Evolutionary conservation across 75 land plant species (phyloP).

Genomic region (Cunninghamia lanceolata): DNA sequence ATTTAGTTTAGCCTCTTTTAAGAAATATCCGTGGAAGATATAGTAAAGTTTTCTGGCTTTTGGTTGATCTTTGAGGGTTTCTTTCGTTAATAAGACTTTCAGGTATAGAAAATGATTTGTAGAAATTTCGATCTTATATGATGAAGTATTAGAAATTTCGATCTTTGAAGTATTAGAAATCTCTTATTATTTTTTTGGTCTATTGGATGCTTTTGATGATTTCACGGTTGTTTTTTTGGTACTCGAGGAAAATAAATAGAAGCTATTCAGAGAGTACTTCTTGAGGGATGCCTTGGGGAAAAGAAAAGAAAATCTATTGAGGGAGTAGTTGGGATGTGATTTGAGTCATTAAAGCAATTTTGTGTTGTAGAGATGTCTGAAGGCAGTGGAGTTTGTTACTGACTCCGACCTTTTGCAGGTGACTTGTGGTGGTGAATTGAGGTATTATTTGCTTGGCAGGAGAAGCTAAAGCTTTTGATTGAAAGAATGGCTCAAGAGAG

Average conservation of each 20-base stretch:
- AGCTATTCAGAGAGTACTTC: not conserved
- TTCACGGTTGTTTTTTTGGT: not conserved
- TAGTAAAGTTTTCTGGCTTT: no score
- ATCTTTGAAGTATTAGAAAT: no score
- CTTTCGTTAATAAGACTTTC: no score
- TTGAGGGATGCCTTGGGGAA: not conserved
- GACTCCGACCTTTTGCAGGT: not conserved
- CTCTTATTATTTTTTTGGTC: no score
- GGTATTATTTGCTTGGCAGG: not conserved
- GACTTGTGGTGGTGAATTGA: not conserved
- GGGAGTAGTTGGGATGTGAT: not conserved
- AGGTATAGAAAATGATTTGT: no score
- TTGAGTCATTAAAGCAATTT: not conserved
- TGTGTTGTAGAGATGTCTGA: not conserved
- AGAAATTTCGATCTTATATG: no score
- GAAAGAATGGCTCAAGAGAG: conserved; percentile 26
- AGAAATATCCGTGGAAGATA: no score
- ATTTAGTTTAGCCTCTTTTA: no score
- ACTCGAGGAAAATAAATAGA: not conserved
- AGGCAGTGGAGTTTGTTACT: not conserved
- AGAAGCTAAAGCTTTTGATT: not conserved
- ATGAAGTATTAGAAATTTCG: no score
- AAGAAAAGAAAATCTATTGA: not conserved
- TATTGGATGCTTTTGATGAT: no score
- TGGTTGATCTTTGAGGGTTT: no score